Percentiles rank a stretch among this genome's conserved stretches.
Evolutionary conservation across 2,329 filamentous ascomycete species (phyloP).

Genomic region (Hypoxylon rubiginosum): DNA sequence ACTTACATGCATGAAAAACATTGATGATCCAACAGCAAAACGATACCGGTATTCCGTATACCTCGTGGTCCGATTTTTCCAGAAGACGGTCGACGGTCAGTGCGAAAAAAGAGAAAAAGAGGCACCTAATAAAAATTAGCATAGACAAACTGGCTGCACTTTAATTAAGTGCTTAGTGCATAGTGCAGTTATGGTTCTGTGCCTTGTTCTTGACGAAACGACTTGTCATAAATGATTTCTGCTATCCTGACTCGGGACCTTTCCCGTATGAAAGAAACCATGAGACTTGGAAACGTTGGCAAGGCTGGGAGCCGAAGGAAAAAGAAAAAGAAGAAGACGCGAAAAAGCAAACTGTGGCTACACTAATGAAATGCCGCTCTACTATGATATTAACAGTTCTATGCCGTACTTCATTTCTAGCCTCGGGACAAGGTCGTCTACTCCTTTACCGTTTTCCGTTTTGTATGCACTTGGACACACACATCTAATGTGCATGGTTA

Average conservation of each 20-base stretch:
- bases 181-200: not conserved
- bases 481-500: no score
- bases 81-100: not conserved
- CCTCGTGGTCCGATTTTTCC: not conserved
- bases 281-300: not conserved
- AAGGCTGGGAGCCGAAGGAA: not conserved
- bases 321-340: no score
- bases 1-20: not conserved
- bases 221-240: constrained; percentile 22
- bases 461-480: no score
- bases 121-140: constrained; percentile 2
- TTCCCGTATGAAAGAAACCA: not conserved
- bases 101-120: not conserved
- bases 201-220: constrained; percentile 5
- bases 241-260: constrained; percentile 6
- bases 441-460: no score
- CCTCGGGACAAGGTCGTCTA: no score
- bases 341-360: not conserved
- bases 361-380: not conserved
- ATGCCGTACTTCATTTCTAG: no score
- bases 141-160: not conserved
- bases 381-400: no score
- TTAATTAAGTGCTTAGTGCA: not conserved
- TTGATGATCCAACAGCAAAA: not conserved
- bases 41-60: not conserved